phyloP scores from a whole-genome alignment of 306 rosid species.

The Carpinus viminea region DNA sequence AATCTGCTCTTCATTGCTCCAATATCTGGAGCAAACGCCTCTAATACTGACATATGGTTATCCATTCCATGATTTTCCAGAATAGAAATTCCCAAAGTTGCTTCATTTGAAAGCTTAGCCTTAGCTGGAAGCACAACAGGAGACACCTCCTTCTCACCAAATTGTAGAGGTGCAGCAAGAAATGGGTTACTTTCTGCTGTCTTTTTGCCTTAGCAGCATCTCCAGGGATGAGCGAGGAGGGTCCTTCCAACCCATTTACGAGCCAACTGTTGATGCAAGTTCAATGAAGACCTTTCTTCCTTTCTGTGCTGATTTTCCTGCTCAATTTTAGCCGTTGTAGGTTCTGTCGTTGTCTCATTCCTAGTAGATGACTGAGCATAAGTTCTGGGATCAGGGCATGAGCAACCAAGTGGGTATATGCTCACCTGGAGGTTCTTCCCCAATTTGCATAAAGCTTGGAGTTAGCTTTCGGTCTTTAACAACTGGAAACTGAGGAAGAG shows the following conservation, averaged over 20 bases:
- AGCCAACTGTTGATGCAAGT: conserved; percentile 52
- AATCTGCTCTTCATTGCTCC: conserved; percentile 56
- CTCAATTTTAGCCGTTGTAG: conserved; percentile 36
- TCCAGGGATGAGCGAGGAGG: conserved; percentile 36
- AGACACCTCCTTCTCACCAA: conserved; percentile 74
- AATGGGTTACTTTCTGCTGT: conserved; percentile 67
- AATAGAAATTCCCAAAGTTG: conserved; percentile 31
- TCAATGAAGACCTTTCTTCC: conserved; percentile 41
- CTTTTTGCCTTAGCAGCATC: conserved; percentile 52
- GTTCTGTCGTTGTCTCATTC: conserved; percentile 43
- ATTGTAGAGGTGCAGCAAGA: conserved; percentile 65
- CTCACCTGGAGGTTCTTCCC: conserved; percentile 61
- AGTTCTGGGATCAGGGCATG: conserved; percentile 64
- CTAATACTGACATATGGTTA: conserved; percentile 55
- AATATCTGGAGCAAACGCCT: conserved; percentile 79
- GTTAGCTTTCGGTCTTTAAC: conserved; percentile 52
- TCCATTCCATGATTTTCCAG: conserved; percentile 41
- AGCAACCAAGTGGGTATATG: conserved; percentile 92
- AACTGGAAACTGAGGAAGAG: conserved; percentile 66
- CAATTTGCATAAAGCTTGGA: conserved; percentile 57
- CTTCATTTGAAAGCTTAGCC: conserved; percentile 50
- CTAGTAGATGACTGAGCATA: conserved; percentile 28
- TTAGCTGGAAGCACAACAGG: conserved; percentile 57
- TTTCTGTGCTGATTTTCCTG: conserved; percentile 52
- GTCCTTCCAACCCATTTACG: conserved; percentile 49